Percentiles rank a stretch among this genome's conserved stretches.
phyloP scores from a whole-genome alignment of 2,329 filamentous ascomycete genomes.

The Lasiodiplodia sp. region DNA sequence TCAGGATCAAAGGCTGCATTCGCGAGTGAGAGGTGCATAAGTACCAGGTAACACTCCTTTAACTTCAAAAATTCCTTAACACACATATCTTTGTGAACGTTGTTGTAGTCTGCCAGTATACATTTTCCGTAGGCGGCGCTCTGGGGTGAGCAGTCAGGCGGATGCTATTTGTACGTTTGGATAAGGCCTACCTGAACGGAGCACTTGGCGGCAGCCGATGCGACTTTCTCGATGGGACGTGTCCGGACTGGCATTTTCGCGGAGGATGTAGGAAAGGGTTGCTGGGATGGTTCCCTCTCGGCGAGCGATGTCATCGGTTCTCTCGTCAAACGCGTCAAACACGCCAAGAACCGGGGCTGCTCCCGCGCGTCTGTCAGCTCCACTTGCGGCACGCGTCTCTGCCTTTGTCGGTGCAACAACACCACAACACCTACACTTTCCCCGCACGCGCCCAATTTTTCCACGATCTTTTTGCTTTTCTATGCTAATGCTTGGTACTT shows the following conservation, averaged over 20 bases:
- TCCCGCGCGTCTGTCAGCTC: neutral
- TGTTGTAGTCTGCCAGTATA: conserved; percentile 87
- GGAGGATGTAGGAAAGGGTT: neutral
- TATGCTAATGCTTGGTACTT: conserved; percentile 23
- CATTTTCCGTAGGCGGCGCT: conserved; percentile 89
- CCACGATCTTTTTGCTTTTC: conserved; percentile 11
- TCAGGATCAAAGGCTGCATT: neutral
- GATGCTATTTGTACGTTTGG: neutral
- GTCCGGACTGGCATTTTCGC: conserved; percentile 55
- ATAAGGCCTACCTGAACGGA: conserved; percentile 64
- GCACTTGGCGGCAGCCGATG: conserved; percentile 70
- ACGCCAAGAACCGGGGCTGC: conserved; percentile 8
- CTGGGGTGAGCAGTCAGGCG: conserved; percentile 55
- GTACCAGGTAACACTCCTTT: conserved; percentile 87
- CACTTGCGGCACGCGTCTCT: conserved; percentile 9
- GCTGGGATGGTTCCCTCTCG: neutral
- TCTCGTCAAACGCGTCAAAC: conserved; percentile 6
- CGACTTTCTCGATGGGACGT: conserved; percentile 73
- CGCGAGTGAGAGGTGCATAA: too few relatives aligned
- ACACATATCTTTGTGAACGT: conserved; percentile 91
- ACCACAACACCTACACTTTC: neutral
- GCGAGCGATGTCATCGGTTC: neutral
- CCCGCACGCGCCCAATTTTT: conserved; percentile 24
- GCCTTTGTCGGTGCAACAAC: conserved; percentile 17
- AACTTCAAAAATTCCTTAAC: conserved; percentile 81